These are phyloP conservation scores for Novymonas esmeraldas DNA, from an alignment of 208 protist genomes.

Conservation along the genomic window DNA sequence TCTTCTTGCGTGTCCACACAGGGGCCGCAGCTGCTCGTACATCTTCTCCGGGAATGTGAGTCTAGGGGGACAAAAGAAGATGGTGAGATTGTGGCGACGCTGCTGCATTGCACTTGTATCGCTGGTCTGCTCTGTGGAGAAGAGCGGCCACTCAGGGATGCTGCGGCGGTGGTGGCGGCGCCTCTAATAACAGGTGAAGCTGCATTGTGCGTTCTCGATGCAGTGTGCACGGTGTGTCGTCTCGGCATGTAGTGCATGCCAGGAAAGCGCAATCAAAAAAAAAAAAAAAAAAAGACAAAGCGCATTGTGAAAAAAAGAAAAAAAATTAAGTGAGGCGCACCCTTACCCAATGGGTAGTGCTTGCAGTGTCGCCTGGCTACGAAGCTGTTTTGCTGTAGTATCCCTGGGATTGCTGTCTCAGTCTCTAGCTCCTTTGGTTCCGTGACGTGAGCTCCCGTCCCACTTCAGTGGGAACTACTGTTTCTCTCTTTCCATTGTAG, in stretches of 20 bases:
- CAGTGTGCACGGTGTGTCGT: slow-evolving; percentile 4
- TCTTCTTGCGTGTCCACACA: neutral
- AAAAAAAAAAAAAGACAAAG: neutral
- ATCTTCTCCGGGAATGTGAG: neutral
- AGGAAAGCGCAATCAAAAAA: neutral
- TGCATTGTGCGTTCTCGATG: slow-evolving; percentile 1
- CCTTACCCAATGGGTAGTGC: too few species aligned
- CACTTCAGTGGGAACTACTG: too few species aligned
- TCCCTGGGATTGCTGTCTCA: too few species aligned
- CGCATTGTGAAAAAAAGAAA: neutral
- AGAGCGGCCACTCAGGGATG: neutral
- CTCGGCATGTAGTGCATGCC: neutral
- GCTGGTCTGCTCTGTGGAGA: neutral
- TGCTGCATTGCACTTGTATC: slow-evolving; percentile 3
- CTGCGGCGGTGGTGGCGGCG: neutral
- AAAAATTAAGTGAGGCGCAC: too few species aligned
- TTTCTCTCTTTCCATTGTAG: too few species aligned
- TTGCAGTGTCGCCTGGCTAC: too few species aligned
- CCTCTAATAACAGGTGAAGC: neutral
- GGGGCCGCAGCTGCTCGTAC: neutral
- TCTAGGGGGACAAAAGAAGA: neutral
- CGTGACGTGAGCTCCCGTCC: too few species aligned
- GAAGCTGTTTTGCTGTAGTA: too few species aligned
- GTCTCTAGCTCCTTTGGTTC: too few species aligned
- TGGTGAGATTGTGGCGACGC: neutral